Base-by-base conservation (phyloP, 2,329 filamentous ascomycete species). In the Hypocrella siamensis region DNA sequence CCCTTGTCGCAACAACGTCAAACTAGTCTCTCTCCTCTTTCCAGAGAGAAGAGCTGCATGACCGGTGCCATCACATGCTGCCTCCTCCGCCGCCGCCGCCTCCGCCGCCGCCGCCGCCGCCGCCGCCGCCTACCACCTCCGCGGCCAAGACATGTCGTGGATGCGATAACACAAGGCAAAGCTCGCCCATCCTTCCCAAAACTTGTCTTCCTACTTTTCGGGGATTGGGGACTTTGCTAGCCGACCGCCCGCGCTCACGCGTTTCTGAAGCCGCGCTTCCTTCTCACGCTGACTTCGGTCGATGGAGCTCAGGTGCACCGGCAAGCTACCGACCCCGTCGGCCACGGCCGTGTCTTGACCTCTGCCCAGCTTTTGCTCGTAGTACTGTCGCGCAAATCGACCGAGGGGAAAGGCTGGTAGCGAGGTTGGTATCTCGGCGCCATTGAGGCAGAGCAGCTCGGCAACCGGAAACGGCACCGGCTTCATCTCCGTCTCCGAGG, bases 391-490 rank as follows among this genome's bases (percentile, higher is more conserved):
- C 3, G 90, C 88, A 29, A 77, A 78, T 8, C 72, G 65, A 37
- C 83, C 85, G 9, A 98, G 67, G 1, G 85, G 84, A 42, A 96
- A 86, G 0, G 83, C 79, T 1, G 86, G 82, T 37, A 80, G 64
- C 3, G 73, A 61, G 1, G 62, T 49, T 0, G 90, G 88, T 21
- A 96, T 79, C 39, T 93, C 80, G 4, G 86, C 86, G 12, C 90
- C 90, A 47, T 98, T 96, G 45, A 96, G 92, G 11, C 93, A 64
- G 11, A 98, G 67, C 36, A 98, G 60, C 53, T 98, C 90, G 11
- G 90, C 90, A 26, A 96, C 66, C 0, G 90, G 77, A 50, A 98
- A 98, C 0, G 86, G 70, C 7, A 75, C 65, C 3, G 62, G 50
- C 41, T 72, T 74, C 50, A 63, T 44, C 39, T 60, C 47, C 33